Conservation (phyloP, 257 asterid species). For the Echium plantagineum region DNA sequence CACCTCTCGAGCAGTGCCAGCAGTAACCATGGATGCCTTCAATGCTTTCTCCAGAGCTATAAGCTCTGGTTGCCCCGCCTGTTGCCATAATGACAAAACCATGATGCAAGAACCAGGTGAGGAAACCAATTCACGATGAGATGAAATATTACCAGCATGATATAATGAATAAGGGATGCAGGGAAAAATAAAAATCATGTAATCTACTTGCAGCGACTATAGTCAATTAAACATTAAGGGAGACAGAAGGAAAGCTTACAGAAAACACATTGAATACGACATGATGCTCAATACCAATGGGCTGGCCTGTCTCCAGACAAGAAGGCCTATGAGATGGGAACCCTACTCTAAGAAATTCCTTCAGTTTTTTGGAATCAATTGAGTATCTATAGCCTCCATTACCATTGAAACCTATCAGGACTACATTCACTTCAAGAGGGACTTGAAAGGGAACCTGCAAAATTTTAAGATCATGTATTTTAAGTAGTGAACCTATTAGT, state of each 20-base stretch:
- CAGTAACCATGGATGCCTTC: slow-evolving; percentile 62
- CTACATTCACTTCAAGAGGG: slow-evolving; percentile 93
- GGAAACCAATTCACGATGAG: neutral
- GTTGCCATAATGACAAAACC: slow-evolving; percentile 18
- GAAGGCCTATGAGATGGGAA: slow-evolving; percentile 88
- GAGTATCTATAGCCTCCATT: slow-evolving; percentile 89
- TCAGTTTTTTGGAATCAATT: slow-evolving; percentile 70
- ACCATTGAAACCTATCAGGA: slow-evolving; percentile 80
- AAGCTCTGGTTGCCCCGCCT: slow-evolving; percentile 89
- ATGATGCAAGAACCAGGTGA: neutral
- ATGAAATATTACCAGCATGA: neutral
- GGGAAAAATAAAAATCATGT: neutral
- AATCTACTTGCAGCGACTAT: neutral
- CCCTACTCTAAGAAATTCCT: slow-evolving; percentile 76
- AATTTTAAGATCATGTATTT: slow-evolving; percentile 9
- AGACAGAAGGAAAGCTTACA: slow-evolving; percentile 37
- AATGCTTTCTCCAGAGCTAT: slow-evolving; percentile 74
- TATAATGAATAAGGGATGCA: neutral
- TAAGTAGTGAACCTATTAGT: neutral
- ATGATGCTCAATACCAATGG: slow-evolving; percentile 95
- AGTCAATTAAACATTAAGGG: slow-evolving; percentile 5
- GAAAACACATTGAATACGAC: slow-evolving; percentile 75
- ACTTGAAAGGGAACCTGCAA: slow-evolving; percentile 97
- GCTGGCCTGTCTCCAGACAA: slow-evolving; percentile 90
- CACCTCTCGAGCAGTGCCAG: slow-evolving; percentile 97